Conservation (phyloP, 441 rosid genomes). For the Jatropha multifida region DNA sequence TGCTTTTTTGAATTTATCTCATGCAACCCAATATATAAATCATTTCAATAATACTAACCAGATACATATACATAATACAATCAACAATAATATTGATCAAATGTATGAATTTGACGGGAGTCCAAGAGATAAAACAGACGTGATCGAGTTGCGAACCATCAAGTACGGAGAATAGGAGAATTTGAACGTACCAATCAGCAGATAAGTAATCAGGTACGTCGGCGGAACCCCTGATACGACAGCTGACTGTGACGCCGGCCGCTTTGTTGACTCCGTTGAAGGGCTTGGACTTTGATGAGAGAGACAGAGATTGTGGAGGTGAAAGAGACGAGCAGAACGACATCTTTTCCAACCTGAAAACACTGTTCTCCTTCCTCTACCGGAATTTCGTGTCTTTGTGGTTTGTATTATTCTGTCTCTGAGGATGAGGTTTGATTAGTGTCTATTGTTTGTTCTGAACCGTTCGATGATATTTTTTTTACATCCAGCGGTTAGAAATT, state of each 20-base stretch:
- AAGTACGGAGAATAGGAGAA: not conserved
- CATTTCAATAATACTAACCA: not conserved
- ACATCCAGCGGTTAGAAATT: not conserved
- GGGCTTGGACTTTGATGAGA: slow-evolving; percentile 39
- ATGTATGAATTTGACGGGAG: too few species aligned
- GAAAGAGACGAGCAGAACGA: slow-evolving; percentile 44
- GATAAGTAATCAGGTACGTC: slow-evolving; percentile 88
- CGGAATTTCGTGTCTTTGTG: too few species aligned
- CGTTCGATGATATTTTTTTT: not conserved
- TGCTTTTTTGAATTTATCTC: not conserved
- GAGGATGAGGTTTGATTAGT: not conserved
- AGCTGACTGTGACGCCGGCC: slow-evolving; percentile 24
- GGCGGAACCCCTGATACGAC: slow-evolving; percentile 56
- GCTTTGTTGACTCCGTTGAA: slow-evolving; percentile 30
- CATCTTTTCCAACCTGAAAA: slow-evolving; percentile 35
- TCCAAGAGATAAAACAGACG: not conserved
- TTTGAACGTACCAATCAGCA: slow-evolving; percentile 56
- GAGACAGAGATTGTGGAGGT: slow-evolving; percentile 30
- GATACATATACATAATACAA: not conserved
- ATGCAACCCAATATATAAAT: not conserved
- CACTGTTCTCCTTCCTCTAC: not conserved
- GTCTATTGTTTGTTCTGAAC: not conserved
- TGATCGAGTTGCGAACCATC: not conserved
- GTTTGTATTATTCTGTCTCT: too few species aligned
- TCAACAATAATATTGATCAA: not conserved